These are phyloP conservation scores for Phytophthora agathidicida DNA, from an alignment of 352 stramenopile genomes.

Conservation along the genomic window DNA sequence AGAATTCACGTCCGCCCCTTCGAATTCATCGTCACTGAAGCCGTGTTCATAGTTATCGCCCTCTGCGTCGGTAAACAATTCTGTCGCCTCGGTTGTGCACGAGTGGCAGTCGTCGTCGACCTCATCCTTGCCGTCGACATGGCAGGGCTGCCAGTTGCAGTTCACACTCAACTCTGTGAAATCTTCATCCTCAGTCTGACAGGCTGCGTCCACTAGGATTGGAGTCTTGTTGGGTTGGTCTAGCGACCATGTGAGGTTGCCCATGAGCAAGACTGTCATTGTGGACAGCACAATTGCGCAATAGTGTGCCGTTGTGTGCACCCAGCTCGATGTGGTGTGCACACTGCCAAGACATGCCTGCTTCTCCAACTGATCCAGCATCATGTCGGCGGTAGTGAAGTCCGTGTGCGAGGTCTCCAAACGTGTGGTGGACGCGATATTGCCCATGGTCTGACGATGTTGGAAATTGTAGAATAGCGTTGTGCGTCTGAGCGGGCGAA, in stretches of 20 bases:
- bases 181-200: constrained; percentile 22
- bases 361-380: constrained; percentile 33
- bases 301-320: constrained; percentile 6
- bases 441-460: constrained; percentile 44
- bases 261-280: constrained; percentile 14
- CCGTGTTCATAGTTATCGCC: constrained; percentile 28
- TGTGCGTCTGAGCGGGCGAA: constrained; percentile 26
- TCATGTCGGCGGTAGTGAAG: constrained; percentile 23
- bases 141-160: constrained; percentile 9
- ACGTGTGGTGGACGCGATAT: constrained; percentile 39
- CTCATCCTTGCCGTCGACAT: constrained; percentile 10
- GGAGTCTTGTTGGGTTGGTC: constrained; percentile 5
- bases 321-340: not conserved
- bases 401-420: not conserved
- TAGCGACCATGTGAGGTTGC: constrained; percentile 14
- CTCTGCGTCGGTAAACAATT: constrained; percentile 49
- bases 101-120: constrained; percentile 40
- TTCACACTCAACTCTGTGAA: constrained; percentile 9
- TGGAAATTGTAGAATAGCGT: constrained; percentile 1
- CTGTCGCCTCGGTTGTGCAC: constrained; percentile 54
- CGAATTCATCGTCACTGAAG: constrained; percentile 29
- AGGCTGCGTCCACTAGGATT: constrained; percentile 16
- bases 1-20: constrained; percentile 26
- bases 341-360: constrained; percentile 12
- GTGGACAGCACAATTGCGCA: constrained; percentile 19